Percentiles rank a stretch among this genome's conserved stretches.
Conservation (phyloP, 371 early-diverging fungal genomes). For the Lichtheimia ramosa region DNA sequence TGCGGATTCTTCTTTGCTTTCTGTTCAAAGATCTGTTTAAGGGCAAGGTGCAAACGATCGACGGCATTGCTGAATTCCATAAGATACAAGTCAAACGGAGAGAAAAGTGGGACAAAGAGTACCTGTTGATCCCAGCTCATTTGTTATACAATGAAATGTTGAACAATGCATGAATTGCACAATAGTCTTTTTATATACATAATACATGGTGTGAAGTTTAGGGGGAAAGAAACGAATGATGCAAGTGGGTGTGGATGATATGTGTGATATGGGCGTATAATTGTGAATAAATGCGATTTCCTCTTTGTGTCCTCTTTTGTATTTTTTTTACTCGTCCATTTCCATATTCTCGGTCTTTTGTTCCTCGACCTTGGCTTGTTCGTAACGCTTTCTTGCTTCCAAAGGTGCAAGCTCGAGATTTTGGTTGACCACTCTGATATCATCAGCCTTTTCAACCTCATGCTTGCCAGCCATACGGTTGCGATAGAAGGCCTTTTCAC, state of each 20-base stretch:
- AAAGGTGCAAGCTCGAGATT: conserved; percentile 83
- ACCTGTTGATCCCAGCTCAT: too few relatives aligned
- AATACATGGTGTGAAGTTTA: not conserved
- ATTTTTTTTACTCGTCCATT: conserved; percentile 52
- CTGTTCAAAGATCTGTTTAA: conserved; percentile 2
- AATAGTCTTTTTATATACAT: not conserved
- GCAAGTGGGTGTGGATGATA: not conserved
- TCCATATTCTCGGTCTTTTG: conserved; percentile 58
- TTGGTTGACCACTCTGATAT: conserved; percentile 76
- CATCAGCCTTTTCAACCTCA: conserved; percentile 73
- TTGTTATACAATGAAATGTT: too few relatives aligned
- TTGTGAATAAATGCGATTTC: too few relatives aligned
- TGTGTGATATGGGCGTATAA: not conserved
- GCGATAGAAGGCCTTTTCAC: conserved; percentile 90
- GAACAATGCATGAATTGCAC: too few relatives aligned
- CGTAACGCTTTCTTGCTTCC: conserved; percentile 59
- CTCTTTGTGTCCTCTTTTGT: not conserved
- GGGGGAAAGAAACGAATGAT: conserved; percentile 1
- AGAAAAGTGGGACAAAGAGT: too few relatives aligned
- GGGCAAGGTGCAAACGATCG: conserved; percentile 12
- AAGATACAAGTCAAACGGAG: too few relatives aligned
- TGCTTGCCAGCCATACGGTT: conserved; percentile 84
- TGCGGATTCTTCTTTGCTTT: conserved; percentile 1
- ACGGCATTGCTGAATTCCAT: conserved; percentile 23
- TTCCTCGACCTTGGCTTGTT: conserved; percentile 59